Evolutionary conservation across 768 basidiomycete genomes (phyloP).

Genomic region (Lactifluus volemus): DNA sequence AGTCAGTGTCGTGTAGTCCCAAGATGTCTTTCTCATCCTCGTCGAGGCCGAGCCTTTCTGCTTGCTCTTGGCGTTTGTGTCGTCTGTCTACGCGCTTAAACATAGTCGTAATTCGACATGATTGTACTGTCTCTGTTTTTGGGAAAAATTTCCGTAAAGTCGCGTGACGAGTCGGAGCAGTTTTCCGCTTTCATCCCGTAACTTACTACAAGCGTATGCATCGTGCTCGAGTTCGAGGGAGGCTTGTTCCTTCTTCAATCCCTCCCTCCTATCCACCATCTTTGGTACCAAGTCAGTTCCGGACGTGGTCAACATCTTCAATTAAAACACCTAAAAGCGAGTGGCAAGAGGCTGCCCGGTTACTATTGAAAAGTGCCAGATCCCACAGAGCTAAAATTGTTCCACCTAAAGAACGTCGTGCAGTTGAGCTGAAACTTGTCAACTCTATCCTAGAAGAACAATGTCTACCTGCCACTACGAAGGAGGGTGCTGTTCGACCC

Average conservation of each 20-base stretch:
- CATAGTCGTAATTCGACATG: constrained; percentile 33
- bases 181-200: background rate
- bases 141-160: background rate
- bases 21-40: constrained; percentile 54
- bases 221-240: background rate
- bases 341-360: background rate
- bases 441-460: constrained; percentile 8
- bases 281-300: background rate
- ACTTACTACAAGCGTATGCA: background rate
- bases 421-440: constrained; percentile 5
- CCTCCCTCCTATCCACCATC: background rate
- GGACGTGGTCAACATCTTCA: background rate
- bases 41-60: constrained; percentile 56
- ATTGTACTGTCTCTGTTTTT: background rate
- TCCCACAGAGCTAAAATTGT: background rate
- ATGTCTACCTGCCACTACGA: background rate
- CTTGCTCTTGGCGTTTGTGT: constrained; percentile 48
- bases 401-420: background rate
- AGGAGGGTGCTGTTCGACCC: background rate
- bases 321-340: background rate
- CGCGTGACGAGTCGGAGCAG: background rate
- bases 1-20: constrained; percentile 67
- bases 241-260: background rate
- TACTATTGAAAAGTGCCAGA: background rate
- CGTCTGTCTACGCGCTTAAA: constrained; percentile 74